A percentile compares a stretch with the other conserved stretches of the same genome.
These are phyloP conservation scores for Saprolegnia diclina DNA, from an alignment of 352 stramenopile genomes.

Conservation along the genomic window DNA sequence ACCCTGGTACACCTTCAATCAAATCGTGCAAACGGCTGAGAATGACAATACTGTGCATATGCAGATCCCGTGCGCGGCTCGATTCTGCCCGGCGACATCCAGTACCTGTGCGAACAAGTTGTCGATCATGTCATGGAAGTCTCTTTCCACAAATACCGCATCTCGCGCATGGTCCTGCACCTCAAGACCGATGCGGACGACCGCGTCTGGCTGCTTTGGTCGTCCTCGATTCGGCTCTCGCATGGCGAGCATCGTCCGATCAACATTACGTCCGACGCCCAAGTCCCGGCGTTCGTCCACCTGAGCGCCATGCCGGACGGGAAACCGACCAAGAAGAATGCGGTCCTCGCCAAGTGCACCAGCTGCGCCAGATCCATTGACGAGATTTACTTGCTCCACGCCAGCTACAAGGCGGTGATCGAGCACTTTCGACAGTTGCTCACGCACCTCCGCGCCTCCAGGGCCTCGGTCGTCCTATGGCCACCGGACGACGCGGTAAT, in stretches of 20 bases:
- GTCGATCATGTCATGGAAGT: constrained; percentile 91
- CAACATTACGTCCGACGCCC: constrained; percentile 60
- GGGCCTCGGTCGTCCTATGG: constrained; percentile 72
- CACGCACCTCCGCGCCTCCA: constrained; percentile 38
- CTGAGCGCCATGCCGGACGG: constrained; percentile 30
- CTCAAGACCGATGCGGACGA: constrained; percentile 93
- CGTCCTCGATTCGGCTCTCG: constrained; percentile 82
- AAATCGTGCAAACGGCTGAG: background rate
- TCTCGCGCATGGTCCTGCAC: constrained; percentile 92
- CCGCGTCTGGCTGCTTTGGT: constrained; percentile 93
- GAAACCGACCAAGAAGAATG: constrained; percentile 21
- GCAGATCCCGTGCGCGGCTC: constrained; percentile 85
- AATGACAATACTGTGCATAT: too few species aligned
- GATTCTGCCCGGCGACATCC: constrained; percentile 85
- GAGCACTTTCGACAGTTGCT: constrained; percentile 91
- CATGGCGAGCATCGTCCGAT: constrained; percentile 35
- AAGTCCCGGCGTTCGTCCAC: constrained; percentile 52
- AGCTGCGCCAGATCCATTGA: constrained; percentile 77
- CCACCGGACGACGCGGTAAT: constrained; percentile 85
- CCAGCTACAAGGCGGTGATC: constrained; percentile 92
- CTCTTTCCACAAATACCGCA: constrained; percentile 86
- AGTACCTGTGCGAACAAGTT: constrained; percentile 89
- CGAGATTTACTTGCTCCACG: constrained; percentile 66
- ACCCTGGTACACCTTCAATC: constrained; percentile 29
- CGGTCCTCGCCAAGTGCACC: constrained; percentile 55